phyloP scores from a whole-genome alignment of 2,329 filamentous ascomycete species.

The Penicillium carneum region DNA sequence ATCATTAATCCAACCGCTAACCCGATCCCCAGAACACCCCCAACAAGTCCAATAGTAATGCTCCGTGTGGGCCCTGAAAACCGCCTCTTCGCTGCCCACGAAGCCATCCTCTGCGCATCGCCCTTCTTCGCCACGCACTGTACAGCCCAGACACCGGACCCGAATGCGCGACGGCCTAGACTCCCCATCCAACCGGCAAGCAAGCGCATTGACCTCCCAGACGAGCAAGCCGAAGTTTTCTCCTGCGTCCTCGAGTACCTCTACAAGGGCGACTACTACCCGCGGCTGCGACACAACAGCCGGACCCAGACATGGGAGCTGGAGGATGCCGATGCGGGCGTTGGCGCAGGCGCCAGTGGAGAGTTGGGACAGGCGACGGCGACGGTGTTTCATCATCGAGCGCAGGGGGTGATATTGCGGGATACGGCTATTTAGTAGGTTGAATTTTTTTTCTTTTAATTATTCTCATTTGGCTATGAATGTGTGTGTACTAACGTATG shows the following conservation, averaged over 20 bases:
- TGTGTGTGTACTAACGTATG: background rate
- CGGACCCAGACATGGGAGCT: constrained; percentile 80
- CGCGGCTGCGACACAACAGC: constrained; percentile 82
- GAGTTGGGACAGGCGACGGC: constrained; percentile 59
- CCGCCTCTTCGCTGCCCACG: constrained; percentile 88
- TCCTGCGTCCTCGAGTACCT: constrained; percentile 89
- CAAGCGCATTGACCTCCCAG: constrained; percentile 79
- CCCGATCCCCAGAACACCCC: constrained; percentile 57
- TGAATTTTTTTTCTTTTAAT: background rate
- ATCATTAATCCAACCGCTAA: constrained; percentile 9
- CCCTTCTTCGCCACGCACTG: constrained; percentile 77
- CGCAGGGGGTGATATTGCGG: constrained; percentile 75
- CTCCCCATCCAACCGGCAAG: constrained; percentile 43
- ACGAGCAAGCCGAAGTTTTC: constrained; percentile 89
- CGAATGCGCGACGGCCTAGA: constrained; percentile 16
- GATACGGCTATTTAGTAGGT: constrained; percentile 83
- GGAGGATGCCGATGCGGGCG: constrained; percentile 63
- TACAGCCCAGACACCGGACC: constrained; percentile 58
- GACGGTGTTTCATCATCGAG: constrained; percentile 71
- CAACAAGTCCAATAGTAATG: constrained; percentile 76
- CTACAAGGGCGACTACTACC: constrained; percentile 93
- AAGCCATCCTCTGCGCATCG: constrained; percentile 79
- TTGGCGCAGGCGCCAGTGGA: constrained; percentile 36
- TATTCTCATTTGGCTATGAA: background rate
- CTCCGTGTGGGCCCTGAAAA: constrained; percentile 81